phyloP scores from a whole-genome alignment of 768 basidiomycete genomes.

The Dentipellis sp. region DNA sequence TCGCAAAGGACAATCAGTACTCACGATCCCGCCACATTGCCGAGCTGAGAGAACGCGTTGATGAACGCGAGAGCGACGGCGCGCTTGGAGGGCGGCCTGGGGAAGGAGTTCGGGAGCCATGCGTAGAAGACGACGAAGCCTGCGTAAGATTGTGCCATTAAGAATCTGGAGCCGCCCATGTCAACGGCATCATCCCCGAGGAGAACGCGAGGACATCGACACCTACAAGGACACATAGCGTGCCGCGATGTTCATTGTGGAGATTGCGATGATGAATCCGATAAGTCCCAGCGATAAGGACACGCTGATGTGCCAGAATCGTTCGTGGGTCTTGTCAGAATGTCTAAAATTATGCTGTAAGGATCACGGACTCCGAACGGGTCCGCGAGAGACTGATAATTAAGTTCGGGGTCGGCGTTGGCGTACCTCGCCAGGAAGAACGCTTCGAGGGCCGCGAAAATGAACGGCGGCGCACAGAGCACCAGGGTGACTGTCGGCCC shows the following conservation, averaged over 20 bases:
- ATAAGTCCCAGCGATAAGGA: slow-evolving; percentile 52
- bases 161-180: slow-evolving; percentile 36
- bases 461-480: slow-evolving; percentile 71
- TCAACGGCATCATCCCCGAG: not conserved
- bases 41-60: slow-evolving; percentile 74
- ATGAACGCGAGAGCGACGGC: slow-evolving; percentile 81
- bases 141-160: slow-evolving; percentile 68
- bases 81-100: slow-evolving; percentile 79
- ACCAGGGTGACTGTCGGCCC: slow-evolving; percentile 51
- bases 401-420: not conserved
- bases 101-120: slow-evolving; percentile 50
- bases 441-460: slow-evolving; percentile 47
- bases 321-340: slow-evolving; percentile 63
- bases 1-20: slow-evolving; percentile 18
- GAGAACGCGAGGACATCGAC: not conserved
- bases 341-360: slow-evolving; percentile 29
- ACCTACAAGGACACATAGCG: slow-evolving; percentile 60
- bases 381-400: not conserved
- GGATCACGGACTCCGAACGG: too few species aligned
- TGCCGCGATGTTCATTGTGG: slow-evolving; percentile 49
- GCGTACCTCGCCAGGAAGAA: slow-evolving; percentile 41
- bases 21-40: slow-evolving; percentile 79
- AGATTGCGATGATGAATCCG: slow-evolving; percentile 58
- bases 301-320: slow-evolving; percentile 54
- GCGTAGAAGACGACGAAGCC: slow-evolving; percentile 59